Percentiles rank a stretch among this genome's conserved stretches.
phyloP scores from a whole-genome alignment of 2,329 filamentous ascomycete genomes.

The Blastomyces silverae region DNA sequence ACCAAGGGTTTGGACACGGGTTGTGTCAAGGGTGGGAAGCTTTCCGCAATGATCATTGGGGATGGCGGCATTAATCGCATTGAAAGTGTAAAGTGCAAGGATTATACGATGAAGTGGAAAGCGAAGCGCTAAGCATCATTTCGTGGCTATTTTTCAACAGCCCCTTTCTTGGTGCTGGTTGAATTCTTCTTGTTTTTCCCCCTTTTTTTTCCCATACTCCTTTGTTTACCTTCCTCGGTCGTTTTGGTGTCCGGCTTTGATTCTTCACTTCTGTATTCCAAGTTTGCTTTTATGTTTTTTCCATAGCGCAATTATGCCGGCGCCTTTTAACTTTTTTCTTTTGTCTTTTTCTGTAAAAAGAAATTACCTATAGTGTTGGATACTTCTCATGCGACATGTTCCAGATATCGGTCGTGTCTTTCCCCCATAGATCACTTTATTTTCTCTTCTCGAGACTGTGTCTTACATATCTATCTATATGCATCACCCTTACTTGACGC shows the following conservation, averaged over 20 bases:
- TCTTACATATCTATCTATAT: not conserved
- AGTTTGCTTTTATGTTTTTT: no score
- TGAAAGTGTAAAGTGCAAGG: conserved; percentile 40
- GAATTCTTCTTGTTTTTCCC: not conserved
- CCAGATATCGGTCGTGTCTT: not conserved
- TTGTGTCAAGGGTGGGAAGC: conserved; percentile 66
- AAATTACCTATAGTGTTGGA: not conserved
- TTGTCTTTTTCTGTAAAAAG: no score
- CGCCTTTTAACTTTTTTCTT: not conserved
- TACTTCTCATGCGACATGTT: not conserved
- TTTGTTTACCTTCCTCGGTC: no score
- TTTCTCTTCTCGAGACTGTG: not conserved
- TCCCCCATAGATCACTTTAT: not conserved
- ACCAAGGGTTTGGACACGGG: conserved; percentile 80
- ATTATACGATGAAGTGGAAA: conserved; percentile 13
- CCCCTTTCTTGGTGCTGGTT: not conserved
- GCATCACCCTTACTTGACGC: not conserved
- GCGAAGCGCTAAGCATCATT: not conserved
- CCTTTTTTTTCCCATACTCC: not conserved
- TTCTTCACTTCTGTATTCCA: no score
- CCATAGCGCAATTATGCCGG: no score
- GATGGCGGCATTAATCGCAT: conserved; percentile 42
- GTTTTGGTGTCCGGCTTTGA: no score
- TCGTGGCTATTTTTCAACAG: not conserved
- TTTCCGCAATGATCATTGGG: conserved; percentile 72